A percentile compares a stretch with the other conserved stretches of the same genome.
Evolutionary conservation across 305 asterid species (phyloP).

Genomic region (Caryopteris hybrid): DNA sequence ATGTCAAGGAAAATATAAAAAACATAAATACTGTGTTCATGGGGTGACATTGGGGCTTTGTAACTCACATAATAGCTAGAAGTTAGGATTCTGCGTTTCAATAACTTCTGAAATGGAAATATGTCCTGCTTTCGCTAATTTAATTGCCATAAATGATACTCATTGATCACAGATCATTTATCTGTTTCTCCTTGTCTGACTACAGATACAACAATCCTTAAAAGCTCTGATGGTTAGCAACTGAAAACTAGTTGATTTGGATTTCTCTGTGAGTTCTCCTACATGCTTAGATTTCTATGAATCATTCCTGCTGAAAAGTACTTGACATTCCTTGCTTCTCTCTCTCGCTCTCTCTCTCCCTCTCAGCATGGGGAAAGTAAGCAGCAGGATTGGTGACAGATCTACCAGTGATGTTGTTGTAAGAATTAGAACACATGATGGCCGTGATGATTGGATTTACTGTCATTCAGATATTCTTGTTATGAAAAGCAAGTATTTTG

Average conservation of each 20-base stretch:
- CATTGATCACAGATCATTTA: background rate
- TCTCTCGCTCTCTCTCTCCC: too few relatives aligned
- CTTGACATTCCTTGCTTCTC: constrained; percentile 5
- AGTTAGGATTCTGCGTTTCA: background rate
- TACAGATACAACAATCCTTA: constrained; percentile 24
- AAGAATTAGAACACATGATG: constrained; percentile 62
- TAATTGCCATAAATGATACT: background rate
- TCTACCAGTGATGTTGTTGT: constrained; percentile 74
- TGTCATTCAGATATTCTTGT: constrained; percentile 61
- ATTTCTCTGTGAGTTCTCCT: constrained; percentile 40
- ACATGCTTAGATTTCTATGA: constrained; percentile 5
- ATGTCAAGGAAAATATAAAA: background rate
- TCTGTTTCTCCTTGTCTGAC: constrained; percentile 4
- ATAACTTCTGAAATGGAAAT: background rate
- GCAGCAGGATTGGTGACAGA: constrained; percentile 57
- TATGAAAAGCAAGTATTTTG: constrained; percentile 61
- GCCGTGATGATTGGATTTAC: constrained; percentile 81
- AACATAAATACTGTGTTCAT: background rate
- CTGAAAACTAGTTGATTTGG: constrained; percentile 36
- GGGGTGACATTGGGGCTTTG: background rate
- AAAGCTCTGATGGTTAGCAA: constrained; percentile 11
- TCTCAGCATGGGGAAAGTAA: too few relatives aligned
- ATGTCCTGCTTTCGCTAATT: background rate
- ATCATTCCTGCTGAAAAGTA: background rate
- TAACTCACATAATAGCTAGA: background rate